Evolutionary conservation across 305 asterid species (phyloP), one percentile per base, ranked within the genome.

Genomic region (Plantago coronopus): DNA sequence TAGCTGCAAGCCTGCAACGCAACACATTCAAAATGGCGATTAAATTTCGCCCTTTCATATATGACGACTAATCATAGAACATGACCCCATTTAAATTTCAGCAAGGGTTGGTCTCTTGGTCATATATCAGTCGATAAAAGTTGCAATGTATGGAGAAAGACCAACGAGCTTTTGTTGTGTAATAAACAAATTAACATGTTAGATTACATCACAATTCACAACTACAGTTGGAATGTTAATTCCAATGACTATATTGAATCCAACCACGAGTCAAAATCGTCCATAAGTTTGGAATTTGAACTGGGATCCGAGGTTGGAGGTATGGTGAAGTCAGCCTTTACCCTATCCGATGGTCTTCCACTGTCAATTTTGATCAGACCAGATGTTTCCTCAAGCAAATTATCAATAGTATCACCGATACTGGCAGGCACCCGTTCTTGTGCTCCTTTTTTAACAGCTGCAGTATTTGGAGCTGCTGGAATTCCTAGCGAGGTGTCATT

Each of bases 221-320:
- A 17, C 21, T n/a, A 5, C 29, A 9, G 27, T 42, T 48, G 23
- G 45, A 21, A 23, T 20, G 43, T 2, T 51, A 50, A 31, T 37
- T 29, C 22, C 43, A 43, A 50, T 19, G 57, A 51, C 69, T 65
- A 87, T 31, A 82, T 77, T 48, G 95, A 71, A 78, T 91, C 91
- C 61, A 91, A 76, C 98, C 98, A 91, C 34, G 95, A 88, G 74
- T 83, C 95, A 62, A 91, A 88, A 70, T 91, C 95, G 69, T 84
- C 88, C 65, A 72, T 17, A 34, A 81, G 64, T 59, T 74, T 61
- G 46, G 96, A 72, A 65, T 78, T 88, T 16, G 94, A 72, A 70
- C 18, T 55, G 23, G 73, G 67, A 34, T 72, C 23, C 40, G 69
- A 54, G 4, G 57, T 16, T 20, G 86, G 61, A 12, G 71, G 45